Base-by-base conservation (phyloP, 768 basidiomycete species). In the Lactarius trivialis region DNA sequence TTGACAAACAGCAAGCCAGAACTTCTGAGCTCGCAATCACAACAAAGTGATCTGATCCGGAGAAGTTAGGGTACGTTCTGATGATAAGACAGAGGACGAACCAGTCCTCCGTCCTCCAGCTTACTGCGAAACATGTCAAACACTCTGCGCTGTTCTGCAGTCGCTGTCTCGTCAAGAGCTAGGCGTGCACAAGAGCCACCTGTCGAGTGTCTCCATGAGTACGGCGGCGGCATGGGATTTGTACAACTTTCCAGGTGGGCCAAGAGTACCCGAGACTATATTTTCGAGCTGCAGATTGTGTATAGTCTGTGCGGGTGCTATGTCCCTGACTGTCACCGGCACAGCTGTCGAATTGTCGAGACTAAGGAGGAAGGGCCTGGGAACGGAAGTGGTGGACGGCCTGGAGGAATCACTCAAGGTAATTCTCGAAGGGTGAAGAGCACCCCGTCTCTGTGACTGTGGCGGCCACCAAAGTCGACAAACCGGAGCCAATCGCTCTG, bases 171-270 rank as follows among this genome's bases (percentile, higher is more conserved):
- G 24, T 61, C 51, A 24, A 55, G 63, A 33, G 53, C 49, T 8
- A 68, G 37, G 54, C 67, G 66, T 17, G 68, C 68, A 8, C 57
- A 65, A 49, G 67, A 56, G 24, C 68, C 68, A 36, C 64, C 68
- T 12, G 58, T 68, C 58, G 21, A 68, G 56, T 6, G 68, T 68
- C 30, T 63, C 58, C 36, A 68, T 50, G 43, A 68, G 56, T 11
- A 45, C 28, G 5, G 33, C 43, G 9, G 66, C 67, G 11, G 64
- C 63, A n/a, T 55, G 57, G 15, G 58, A 54, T 39, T 58, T 68
- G 52, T 68, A 68, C 32, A 68, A 21, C 56, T 68, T 68, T 48
- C 68, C 68, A n/a, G 68, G 66, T 14, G 67, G 66, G 7, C 64
- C 66, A 30, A 51, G 39, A 24, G 53, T 30, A n/a, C 60, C 67